A percentile compares a stretch with the other conserved stretches of the same genome.
phyloP scores from a whole-genome alignment of 805 yeast species.

The Wickerhamiella musiphila region DNA sequence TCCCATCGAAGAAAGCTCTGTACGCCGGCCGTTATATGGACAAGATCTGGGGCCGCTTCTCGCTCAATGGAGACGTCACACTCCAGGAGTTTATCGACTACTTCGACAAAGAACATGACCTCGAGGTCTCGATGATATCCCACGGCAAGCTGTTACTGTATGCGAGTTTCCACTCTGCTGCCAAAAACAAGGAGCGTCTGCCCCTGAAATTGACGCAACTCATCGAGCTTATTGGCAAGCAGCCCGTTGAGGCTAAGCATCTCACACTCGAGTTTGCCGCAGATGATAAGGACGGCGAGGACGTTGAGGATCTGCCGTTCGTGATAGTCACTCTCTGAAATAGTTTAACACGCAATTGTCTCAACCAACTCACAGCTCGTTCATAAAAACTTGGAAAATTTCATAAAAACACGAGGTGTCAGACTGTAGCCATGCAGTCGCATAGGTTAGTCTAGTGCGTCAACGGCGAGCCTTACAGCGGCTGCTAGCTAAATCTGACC shows the following conservation, averaged over 20 bases:
- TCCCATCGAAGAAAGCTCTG: slow-evolving; percentile 64
- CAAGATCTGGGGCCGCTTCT: slow-evolving; percentile 90
- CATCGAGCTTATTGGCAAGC: slow-evolving; percentile 72
- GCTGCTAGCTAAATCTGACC: too few species aligned
- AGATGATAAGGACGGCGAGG: slow-evolving; percentile 85
- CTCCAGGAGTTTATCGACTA: slow-evolving; percentile 54
- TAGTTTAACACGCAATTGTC: not conserved
- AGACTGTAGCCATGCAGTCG: too few species aligned
- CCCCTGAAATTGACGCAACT: slow-evolving; percentile 50
- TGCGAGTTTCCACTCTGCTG: slow-evolving; percentile 87
- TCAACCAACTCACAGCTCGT: too few species aligned
- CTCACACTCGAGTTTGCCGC: slow-evolving; percentile 81
- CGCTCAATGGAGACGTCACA: slow-evolving; percentile 44
- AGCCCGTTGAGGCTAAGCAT: slow-evolving; percentile 55
- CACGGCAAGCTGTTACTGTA: slow-evolving; percentile 77
- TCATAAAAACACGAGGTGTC: too few species aligned
- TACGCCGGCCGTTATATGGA: slow-evolving; percentile 69
- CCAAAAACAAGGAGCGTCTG: slow-evolving; percentile 67
- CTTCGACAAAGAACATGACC: slow-evolving; percentile 67
- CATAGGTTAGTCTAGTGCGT: too few species aligned
- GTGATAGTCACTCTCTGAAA: slow-evolving; percentile 32
- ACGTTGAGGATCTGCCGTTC: slow-evolving; percentile 79
- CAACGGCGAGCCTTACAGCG: too few species aligned
- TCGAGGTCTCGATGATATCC: slow-evolving; percentile 80
- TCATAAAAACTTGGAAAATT: too few species aligned